These are phyloP conservation scores for Fusarium camptoceras DNA, from an alignment of 2,329 filamentous ascomycete genomes.

Conservation along the genomic window DNA sequence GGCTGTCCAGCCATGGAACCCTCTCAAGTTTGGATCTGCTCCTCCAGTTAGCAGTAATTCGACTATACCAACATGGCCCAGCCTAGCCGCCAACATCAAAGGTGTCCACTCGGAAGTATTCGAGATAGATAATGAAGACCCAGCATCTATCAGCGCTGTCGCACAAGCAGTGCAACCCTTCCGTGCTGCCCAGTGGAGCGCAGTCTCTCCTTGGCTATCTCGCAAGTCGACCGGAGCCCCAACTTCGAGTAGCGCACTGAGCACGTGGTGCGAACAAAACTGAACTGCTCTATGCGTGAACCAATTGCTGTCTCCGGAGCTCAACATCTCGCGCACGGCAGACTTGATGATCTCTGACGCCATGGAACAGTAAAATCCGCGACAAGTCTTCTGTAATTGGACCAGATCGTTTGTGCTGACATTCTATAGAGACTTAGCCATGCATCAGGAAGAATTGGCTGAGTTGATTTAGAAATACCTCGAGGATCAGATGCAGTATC, in stretches of 20 bases:
- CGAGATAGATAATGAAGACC: not conserved
- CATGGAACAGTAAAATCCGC: not conserved
- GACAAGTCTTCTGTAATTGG: not conserved
- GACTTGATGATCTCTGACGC: not conserved
- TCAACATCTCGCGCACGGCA: not conserved
- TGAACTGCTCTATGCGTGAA: not conserved
- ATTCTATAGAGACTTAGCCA: not conserved
- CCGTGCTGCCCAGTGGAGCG: not conserved
- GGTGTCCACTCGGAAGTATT: not conserved
- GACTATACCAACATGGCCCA: fast-evolving
- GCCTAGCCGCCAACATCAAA: not conserved
- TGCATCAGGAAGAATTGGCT: fast-evolving
- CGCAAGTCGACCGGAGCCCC: not conserved
- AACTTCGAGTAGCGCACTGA: not conserved
- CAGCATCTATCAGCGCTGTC: fast-evolving
- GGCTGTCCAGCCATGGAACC: not conserved
- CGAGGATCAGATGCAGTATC: not conserved
- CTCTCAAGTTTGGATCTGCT: not conserved
- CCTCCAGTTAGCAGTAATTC: not conserved
- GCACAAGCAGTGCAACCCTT: not conserved
- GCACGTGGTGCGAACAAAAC: not conserved
- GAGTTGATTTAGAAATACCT: too few relatives aligned
- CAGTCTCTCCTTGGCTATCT: not conserved
- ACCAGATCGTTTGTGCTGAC: not conserved
- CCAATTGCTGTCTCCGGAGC: not conserved